These are phyloP conservation scores for Mrakia frigida DNA, from an alignment of 768 basidiomycete genomes.

Conservation along the genomic window DNA sequence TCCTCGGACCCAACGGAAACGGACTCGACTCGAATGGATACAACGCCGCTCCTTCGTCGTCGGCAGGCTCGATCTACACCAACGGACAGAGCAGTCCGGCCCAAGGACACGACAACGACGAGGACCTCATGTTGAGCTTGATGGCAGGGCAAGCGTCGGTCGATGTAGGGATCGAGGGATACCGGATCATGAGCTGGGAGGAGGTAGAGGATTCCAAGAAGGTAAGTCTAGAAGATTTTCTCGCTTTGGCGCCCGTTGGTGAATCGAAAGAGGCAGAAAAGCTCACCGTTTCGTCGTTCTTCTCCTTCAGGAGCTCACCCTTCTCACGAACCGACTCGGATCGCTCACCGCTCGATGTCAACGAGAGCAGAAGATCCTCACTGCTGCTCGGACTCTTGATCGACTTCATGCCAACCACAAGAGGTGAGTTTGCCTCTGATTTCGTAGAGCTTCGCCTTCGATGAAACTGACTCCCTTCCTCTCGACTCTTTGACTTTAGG, in stretches of 20 bases:
- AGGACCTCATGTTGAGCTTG: conserved; percentile 81
- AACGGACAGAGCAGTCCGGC: conserved; percentile 8
- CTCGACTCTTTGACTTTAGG: conserved; percentile 15
- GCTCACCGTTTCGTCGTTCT: conserved; percentile 44
- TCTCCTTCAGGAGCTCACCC: conserved; percentile 38
- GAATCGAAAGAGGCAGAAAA: conserved; percentile 24
- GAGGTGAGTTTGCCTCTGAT: conserved; percentile 30
- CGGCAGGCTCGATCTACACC: background rate
- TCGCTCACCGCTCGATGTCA: conserved; percentile 41
- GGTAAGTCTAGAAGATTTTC: conserved; percentile 45
- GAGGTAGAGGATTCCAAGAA: conserved; percentile 67
- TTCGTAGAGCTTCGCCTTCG: background rate
- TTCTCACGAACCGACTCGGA: conserved; percentile 40
- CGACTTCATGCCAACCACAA: conserved; percentile 44
- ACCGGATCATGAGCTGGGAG: conserved; percentile 67
- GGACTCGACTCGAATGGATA: background rate
- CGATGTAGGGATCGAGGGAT: conserved; percentile 65
- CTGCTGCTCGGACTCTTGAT: conserved; percentile 44
- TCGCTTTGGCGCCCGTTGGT: too few species aligned
- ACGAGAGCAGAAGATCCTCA: conserved; percentile 45
- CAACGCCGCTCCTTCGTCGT: background rate
- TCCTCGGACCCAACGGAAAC: background rate
- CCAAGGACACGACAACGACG: conserved; percentile 39
- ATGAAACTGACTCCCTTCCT: background rate
- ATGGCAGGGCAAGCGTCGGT: conserved; percentile 89